Base-by-base conservation (phyloP, 2,329 filamentous ascomycete genomes). In the Cladosporium sp. region DNA sequence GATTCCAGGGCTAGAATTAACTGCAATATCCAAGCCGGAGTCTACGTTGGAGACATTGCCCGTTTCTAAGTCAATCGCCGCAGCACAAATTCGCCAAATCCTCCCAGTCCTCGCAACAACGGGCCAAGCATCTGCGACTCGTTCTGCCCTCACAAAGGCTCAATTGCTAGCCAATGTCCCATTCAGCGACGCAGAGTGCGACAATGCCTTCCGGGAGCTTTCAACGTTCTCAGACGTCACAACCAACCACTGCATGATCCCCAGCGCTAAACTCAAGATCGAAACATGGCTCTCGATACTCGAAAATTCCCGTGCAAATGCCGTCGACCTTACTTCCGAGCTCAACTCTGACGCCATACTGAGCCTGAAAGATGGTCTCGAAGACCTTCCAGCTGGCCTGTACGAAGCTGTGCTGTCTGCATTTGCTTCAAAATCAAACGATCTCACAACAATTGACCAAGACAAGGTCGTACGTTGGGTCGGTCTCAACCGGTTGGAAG, bases 141-240 rank as follows among this genome's bases (percentile, higher is more conserved):
- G n/a, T 11, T 13, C 31, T 5, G 61, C 43, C 43, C 61, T 63
- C 22, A 64, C 65, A 28, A 74, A 74, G 54, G 59, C 64, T 4
- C 55, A 62, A 37, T 53, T 81, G 2, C 77, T 79, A 56, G 64
- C 64, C 9, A 68, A 81, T 60, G 69, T 81, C 3, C 79, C 80
- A 2, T 64, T 81, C 16, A 81, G 78, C 14, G 60, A 72, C 13
- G 70, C 61, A 5, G 74, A 82, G 60, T 82, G 78, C 57, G 69
- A 76, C 54, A 55, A 56, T 8, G 77, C 66, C 2, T 83, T 78
- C 78, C 63, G 60, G 35, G 71, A 76, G 38, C 58, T 81, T 10
- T 74, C 77, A 59, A 79, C 75, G 31, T 83, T 82, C 64, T 74
- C 81, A 54, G 62, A 56, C n/a, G 49, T 37, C 7, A 52, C 60